Percentiles rank a stretch among this genome's conserved stretches.
phyloP scores from a whole-genome alignment of 2,329 filamentous ascomycete species.

The Hypoxylon sp. region DNA sequence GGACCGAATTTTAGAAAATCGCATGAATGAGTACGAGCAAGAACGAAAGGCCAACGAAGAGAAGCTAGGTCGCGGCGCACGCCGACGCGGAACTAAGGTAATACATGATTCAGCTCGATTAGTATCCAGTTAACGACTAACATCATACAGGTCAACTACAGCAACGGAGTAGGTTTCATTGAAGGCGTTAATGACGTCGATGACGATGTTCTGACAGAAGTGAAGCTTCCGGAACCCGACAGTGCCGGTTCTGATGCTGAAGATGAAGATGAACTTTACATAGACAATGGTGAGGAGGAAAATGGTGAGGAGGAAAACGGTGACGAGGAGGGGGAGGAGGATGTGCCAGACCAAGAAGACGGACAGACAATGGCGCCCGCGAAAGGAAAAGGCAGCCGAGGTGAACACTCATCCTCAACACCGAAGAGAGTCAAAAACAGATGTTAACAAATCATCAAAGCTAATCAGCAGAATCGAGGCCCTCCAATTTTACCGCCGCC shows the following conservation, averaged over 20 bases:
- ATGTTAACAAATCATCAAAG: constrained; percentile 41
- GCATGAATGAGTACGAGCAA: constrained; percentile 81
- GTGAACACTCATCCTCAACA: constrained; percentile 40
- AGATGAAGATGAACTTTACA: constrained; percentile 49
- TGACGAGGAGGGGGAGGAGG: constrained; percentile 40
- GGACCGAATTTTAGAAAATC: constrained; percentile 88
- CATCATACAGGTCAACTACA: constrained; percentile 59
- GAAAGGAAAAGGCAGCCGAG: constrained; percentile 39
- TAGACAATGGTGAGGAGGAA: constrained; percentile 44
- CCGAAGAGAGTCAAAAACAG: constrained; percentile 34
- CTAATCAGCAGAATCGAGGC: constrained; percentile 15
- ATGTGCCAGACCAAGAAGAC: constrained; percentile 4
- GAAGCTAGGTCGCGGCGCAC: constrained; percentile 86
- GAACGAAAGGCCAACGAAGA: constrained; percentile 77
- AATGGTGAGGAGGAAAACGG: constrained; percentile 37
- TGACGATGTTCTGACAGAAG: constrained; percentile 27
- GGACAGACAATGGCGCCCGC: constrained; percentile 5
- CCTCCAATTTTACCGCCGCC: background rate
- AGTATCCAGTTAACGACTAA: constrained; percentile 36
- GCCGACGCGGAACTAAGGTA: constrained; percentile 69
- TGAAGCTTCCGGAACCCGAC: constrained; percentile 44
- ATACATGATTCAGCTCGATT: constrained; percentile 45
- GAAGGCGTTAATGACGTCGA: constrained; percentile 44
- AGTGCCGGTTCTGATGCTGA: constrained; percentile 47
- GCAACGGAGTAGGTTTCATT: constrained; percentile 52